phyloP scores from a whole-genome alignment of 2,329 filamentous ascomycete genomes.

The Trichoderma sp. region DNA sequence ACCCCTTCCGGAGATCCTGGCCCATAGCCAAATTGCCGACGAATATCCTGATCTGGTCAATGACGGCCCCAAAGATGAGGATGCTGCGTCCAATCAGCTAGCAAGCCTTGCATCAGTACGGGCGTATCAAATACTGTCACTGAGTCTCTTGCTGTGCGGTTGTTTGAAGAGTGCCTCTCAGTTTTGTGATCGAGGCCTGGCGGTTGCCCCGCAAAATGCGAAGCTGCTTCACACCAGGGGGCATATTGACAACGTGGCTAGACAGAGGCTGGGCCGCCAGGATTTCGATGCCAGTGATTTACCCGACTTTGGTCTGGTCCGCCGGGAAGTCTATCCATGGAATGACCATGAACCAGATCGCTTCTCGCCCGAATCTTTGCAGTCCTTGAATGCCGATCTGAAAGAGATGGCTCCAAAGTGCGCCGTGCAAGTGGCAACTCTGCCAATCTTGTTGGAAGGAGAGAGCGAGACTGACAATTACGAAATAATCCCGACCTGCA shows the following conservation, averaged over 20 bases:
- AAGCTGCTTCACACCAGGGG: conserved; percentile 59
- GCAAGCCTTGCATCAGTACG: conserved; percentile 57
- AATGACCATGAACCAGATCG: conserved; percentile 71
- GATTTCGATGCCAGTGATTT: conserved; percentile 58
- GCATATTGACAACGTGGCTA: conserved; percentile 58
- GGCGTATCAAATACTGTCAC: conserved; percentile 62
- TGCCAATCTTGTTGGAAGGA: conserved; percentile 70
- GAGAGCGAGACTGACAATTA: conserved; percentile 55
- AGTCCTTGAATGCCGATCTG: conserved; percentile 72
- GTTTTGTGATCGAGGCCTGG: conserved; percentile 67
- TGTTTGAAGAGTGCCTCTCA: conserved; percentile 69
- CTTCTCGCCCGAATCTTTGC: conserved; percentile 69
- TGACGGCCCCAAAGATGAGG: conserved; percentile 41
- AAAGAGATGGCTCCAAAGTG: conserved; percentile 75
- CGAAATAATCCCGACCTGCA: conserved; percentile 61
- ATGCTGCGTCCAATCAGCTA: conserved; percentile 46
- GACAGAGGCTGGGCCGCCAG: conserved; percentile 51
- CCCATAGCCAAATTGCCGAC: conserved; percentile 48
- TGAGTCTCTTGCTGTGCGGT: conserved; percentile 65
- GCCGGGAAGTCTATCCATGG: conserved; percentile 72
- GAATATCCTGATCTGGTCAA: conserved; percentile 42
- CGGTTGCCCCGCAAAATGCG: conserved; percentile 56
- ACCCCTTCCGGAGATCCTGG: conserved; percentile 51
- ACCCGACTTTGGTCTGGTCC: conserved; percentile 71
- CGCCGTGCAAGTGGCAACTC: conserved; percentile 72